These are phyloP conservation scores for Eutrema yunnanense DNA, from an alignment of 345 rosid species.

Conservation along the genomic window DNA sequence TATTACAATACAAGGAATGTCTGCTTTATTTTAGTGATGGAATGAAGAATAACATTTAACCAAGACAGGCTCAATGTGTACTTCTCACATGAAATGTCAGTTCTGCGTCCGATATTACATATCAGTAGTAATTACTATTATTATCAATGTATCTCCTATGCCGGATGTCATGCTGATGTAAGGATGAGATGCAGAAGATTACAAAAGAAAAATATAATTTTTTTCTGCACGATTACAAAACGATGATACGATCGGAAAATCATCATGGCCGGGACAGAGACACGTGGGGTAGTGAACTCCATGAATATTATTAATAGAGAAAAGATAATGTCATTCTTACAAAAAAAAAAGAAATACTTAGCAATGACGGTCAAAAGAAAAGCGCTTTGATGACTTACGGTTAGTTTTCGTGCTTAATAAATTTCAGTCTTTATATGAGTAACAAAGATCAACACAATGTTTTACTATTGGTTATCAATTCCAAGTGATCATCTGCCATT, in stretches of 20 bases:
- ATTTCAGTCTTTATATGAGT: neutral
- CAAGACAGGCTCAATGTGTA: neutral
- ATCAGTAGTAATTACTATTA: neutral
- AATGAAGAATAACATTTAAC: too few relatives aligned
- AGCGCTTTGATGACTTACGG: neutral
- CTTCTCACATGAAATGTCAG: neutral
- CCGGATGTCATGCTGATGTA: conserved; percentile 25
- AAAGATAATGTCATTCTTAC: neutral
- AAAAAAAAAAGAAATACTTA: neutral
- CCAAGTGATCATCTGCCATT: neutral
- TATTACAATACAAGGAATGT: too few relatives aligned
- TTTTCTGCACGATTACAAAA: conserved; percentile 10
- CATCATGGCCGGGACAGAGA: conserved; percentile 19
- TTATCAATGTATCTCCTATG: neutral
- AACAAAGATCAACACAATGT: neutral
- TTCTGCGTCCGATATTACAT: neutral
- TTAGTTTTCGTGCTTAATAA: neutral
- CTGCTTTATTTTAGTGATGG: too few relatives aligned
- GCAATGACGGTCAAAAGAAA: conserved; percentile 16
- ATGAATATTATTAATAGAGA: neutral
- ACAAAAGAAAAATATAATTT: neutral
- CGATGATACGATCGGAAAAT: conserved; percentile 10
- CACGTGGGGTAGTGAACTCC: conserved; percentile 18
- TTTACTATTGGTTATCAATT: neutral
- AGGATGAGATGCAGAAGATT: conserved; percentile 9